These are phyloP conservation scores for Dendrobium chrysotoxum DNA, from an alignment of 106 monocot species.

Conservation along the genomic window DNA sequence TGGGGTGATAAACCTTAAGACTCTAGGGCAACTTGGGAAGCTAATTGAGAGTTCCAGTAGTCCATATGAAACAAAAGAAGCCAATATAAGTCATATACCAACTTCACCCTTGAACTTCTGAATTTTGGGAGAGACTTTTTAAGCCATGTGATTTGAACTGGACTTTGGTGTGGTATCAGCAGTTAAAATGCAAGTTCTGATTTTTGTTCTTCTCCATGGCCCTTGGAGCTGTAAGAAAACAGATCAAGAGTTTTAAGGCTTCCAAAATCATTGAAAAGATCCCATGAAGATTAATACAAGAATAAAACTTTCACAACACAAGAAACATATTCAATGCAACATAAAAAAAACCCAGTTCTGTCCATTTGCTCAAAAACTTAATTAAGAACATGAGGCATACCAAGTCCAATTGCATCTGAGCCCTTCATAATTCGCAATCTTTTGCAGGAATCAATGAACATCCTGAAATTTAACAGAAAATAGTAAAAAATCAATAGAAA, in stretches of 20 bases:
- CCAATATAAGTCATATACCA: background rate
- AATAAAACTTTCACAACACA: background rate
- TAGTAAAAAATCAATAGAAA: background rate
- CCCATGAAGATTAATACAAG: background rate
- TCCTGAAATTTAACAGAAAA: slow-evolving; percentile 15
- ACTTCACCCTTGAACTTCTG: background rate
- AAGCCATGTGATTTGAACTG: too few relatives aligned
- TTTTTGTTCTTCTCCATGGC: background rate
- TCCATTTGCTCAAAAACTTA: background rate
- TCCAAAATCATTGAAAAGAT: too few relatives aligned
- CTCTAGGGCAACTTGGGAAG: background rate
- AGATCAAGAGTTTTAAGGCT: background rate
- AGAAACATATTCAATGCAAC: too few relatives aligned
- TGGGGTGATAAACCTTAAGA: too few relatives aligned
- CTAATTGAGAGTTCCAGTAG: background rate
- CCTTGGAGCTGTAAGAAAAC: background rate
- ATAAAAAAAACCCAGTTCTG: too few relatives aligned
- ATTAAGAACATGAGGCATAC: slow-evolving; percentile 3
- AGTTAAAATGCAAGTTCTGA: background rate
- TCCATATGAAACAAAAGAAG: background rate
- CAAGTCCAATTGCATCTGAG: slow-evolving; percentile 31
- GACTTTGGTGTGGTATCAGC: background rate
- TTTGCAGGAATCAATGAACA: slow-evolving; percentile 36
- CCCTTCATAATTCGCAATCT: slow-evolving; percentile 78
- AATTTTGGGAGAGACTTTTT: background rate